Evolutionary conservation across 768 basidiomycete species (phyloP).

Genomic region (Holtermannia corniformis): DNA sequence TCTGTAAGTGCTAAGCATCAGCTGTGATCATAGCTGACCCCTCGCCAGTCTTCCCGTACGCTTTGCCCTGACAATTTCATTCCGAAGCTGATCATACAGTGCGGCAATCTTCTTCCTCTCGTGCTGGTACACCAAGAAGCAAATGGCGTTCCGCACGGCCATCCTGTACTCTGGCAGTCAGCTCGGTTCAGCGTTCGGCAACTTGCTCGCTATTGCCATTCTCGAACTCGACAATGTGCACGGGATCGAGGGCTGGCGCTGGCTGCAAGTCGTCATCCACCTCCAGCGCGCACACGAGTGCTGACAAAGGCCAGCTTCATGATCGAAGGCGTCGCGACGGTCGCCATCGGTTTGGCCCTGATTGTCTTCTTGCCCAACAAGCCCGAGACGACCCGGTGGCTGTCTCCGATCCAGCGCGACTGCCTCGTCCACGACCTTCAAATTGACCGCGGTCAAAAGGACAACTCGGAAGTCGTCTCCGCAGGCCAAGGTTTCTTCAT

Average conservation of each 20-base stretch:
- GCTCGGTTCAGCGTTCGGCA: constrained; percentile 34
- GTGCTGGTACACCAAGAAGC: constrained; percentile 13
- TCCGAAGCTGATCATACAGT: no score
- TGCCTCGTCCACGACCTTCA: constrained; percentile 27
- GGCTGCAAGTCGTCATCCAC: constrained; percentile 19
- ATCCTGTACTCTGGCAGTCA: constrained; percentile 30
- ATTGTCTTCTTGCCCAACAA: constrained; percentile 55
- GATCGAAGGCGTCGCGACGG: constrained; percentile 13
- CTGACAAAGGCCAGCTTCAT: no score
- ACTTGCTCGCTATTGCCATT: constrained; percentile 35
- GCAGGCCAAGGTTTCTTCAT: constrained; percentile 21
- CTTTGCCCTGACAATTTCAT: no score
- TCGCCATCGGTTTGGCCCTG: constrained; percentile 11
- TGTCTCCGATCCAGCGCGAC: constrained; percentile 40
- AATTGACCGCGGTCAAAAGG: constrained; percentile 28
- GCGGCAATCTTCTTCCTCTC: constrained; percentile 33
- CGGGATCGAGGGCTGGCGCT: constrained; percentile 39
- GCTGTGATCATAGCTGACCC: no score
- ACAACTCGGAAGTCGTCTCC: constrained; percentile 21
- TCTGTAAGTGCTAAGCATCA: no score
- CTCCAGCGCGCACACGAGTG: constrained; percentile 16
- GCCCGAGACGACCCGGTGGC: constrained; percentile 64
- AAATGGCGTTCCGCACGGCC: constrained; percentile 8
- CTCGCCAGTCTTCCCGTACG: no score
- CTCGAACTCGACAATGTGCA: constrained; percentile 17